These are phyloP conservation scores for Clonostachys solani DNA, from an alignment of 2,329 filamentous ascomycete species.

Conservation along the genomic window DNA sequence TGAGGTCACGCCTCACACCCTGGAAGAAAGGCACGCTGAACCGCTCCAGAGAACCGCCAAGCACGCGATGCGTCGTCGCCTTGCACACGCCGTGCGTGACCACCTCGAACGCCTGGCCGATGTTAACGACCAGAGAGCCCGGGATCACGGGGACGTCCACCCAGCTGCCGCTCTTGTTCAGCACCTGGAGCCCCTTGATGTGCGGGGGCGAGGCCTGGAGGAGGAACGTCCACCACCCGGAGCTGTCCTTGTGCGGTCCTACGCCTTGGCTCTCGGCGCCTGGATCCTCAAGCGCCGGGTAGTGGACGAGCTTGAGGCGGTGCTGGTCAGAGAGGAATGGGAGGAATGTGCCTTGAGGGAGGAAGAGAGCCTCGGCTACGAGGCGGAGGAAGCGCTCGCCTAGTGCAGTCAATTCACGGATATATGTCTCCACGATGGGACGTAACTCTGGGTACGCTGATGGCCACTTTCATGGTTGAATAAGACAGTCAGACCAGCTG, in stretches of 20 bases:
- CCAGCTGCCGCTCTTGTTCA: constrained; percentile 43
- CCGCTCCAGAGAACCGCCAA: constrained; percentile 23
- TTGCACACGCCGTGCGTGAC: constrained; percentile 48
- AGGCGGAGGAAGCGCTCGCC: constrained; percentile 51
- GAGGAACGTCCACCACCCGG: constrained; percentile 61
- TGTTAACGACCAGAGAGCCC: constrained; percentile 51
- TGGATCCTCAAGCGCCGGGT: constrained; percentile 26
- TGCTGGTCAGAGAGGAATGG: constrained; percentile 53
- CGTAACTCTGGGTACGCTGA: constrained; percentile 23
- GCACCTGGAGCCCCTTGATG: constrained; percentile 43
- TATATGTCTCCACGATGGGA: constrained; percentile 38
- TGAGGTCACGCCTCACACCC: constrained; percentile 40
- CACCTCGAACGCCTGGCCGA: constrained; percentile 54
- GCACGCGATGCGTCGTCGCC: constrained; percentile 44
- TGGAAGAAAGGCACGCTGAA: constrained; percentile 44
- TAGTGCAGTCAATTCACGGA: constrained; percentile 42
- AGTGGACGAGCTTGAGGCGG: constrained; percentile 53
- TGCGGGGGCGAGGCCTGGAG: constrained; percentile 52
- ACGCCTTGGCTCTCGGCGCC: constrained; percentile 41
- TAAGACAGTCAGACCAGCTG: background rate
- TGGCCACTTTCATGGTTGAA: constrained; percentile 31
- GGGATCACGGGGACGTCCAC: constrained; percentile 40
- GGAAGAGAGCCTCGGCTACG: constrained; percentile 48
- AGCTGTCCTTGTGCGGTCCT: constrained; percentile 59
- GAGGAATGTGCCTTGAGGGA: constrained; percentile 42